Conservation (phyloP, 768 basidiomycete species). For the Dentipellis sp. region DNA sequence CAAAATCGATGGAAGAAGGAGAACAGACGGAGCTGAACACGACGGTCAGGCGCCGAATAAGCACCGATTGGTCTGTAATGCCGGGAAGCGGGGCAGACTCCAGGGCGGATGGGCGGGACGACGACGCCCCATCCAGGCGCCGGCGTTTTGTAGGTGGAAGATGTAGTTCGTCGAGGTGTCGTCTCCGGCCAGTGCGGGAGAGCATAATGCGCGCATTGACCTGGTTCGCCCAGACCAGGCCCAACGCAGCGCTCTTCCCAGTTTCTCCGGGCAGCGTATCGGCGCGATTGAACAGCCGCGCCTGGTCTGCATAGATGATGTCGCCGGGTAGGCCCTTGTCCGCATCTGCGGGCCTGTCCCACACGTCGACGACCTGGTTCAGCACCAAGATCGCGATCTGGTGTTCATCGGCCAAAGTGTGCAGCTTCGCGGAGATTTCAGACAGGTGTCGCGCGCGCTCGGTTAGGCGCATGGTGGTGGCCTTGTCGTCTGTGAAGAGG, state of each 20-base stretch:
- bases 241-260: constrained; percentile 73
- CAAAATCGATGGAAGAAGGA: constrained; percentile 62
- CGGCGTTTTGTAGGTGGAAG: constrained; percentile 20
- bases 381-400: constrained; percentile 71
- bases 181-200: constrained; percentile 61
- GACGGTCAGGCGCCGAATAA: constrained; percentile 65
- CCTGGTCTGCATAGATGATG: constrained; percentile 62
- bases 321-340: constrained; percentile 22
- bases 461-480: constrained; percentile 50
- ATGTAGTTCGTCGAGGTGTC: constrained; percentile 33
- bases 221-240: constrained; percentile 91
- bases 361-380: constrained; percentile 85
- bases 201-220: constrained; percentile 82
- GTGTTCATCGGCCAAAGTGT: constrained; percentile 55
- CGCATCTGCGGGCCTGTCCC: constrained; percentile 27
- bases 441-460: constrained; percentile 67
- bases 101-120: background rate
- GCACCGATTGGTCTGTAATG: constrained; percentile 29
- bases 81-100: background rate
- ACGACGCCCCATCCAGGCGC: constrained; percentile 11
- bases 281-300: constrained; percentile 66
- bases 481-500: constrained; percentile 63
- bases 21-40: constrained; percentile 63
- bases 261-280: constrained; percentile 48
- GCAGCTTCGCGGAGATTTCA: constrained; percentile 60